A percentile compares a stretch with the other conserved stretches of the same genome.
These are phyloP conservation scores for Debaryomyces maramus DNA, from an alignment of 805 yeast species.

Conservation along the genomic window DNA sequence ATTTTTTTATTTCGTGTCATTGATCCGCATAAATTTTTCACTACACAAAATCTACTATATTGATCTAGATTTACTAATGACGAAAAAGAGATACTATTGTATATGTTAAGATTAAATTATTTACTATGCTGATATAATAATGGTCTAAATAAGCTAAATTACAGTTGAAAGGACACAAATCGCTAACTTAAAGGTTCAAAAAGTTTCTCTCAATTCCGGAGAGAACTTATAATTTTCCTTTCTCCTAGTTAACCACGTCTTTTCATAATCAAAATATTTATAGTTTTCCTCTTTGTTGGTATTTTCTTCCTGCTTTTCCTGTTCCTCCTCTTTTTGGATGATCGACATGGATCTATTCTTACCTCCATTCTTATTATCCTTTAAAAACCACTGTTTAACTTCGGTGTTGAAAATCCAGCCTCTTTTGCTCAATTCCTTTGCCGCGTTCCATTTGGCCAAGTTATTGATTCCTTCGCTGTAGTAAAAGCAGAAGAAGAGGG, in stretches of 20 bases:
- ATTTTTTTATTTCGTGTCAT: background rate
- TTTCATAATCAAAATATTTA: slow-evolving; percentile 83
- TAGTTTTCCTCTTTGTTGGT: slow-evolving; percentile 42
- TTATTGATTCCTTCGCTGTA: slow-evolving; percentile 51
- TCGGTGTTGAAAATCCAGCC: slow-evolving; percentile 81
- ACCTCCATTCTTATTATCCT: slow-evolving; percentile 53
- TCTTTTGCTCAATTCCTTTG: slow-evolving; percentile 72
- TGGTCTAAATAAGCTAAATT: background rate
- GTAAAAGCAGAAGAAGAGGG: slow-evolving; percentile 89
- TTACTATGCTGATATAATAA: background rate
- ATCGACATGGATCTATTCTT: slow-evolving; percentile 26
- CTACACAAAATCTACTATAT: background rate
- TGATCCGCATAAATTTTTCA: background rate
- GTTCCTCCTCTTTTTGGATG: slow-evolving; percentile 13
- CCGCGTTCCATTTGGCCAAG: slow-evolving; percentile 53
- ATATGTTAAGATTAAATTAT: background rate
- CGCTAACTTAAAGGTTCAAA: slow-evolving; percentile 7
- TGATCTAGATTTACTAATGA: background rate
- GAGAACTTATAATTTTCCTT: slow-evolving; percentile 40
- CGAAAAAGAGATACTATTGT: background rate
- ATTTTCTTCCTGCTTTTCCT: slow-evolving; percentile 15
- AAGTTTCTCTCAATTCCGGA: slow-evolving; percentile 30
- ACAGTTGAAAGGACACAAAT: background rate
- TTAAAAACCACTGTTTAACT: slow-evolving; percentile 78
- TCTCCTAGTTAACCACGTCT: slow-evolving; percentile 50